Conservation (phyloP, 176 grass and related monocot genomes). For the Aegilops umbellulata region DNA sequence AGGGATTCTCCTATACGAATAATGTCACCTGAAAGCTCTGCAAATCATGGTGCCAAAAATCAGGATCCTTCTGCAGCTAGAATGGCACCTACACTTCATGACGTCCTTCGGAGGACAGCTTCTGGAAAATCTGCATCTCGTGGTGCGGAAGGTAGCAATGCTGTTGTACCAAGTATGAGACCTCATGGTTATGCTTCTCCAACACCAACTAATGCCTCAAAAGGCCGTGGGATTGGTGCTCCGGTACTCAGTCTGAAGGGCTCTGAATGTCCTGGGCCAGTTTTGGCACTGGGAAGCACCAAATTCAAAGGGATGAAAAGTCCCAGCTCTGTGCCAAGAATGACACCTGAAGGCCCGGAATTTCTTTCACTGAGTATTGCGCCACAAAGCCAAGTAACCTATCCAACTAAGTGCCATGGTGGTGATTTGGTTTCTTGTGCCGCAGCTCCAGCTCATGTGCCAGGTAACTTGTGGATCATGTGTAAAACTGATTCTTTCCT, state of each 20-base stretch:
- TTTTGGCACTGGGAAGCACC: constrained; percentile 39
- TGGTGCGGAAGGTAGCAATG: constrained; percentile 17
- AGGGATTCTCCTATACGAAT: constrained; percentile 20
- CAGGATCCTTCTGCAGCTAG: constrained; percentile 29
- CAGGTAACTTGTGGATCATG: constrained; percentile 19
- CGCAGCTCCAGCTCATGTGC: background rate
- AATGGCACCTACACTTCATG: constrained; percentile 32
- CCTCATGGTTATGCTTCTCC: constrained; percentile 15
- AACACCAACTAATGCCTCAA: constrained; percentile 14
- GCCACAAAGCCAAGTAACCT: constrained; percentile 4
- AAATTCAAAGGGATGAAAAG: background rate
- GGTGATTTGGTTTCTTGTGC: background rate
- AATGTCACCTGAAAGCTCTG: constrained; percentile 18
- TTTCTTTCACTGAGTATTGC: constrained; percentile 42
- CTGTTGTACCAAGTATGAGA: background rate
- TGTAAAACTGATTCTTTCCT: background rate
- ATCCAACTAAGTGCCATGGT: background rate
- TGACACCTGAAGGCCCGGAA: constrained; percentile 26
- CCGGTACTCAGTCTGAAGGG: background rate
- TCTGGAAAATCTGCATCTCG: constrained; percentile 38
- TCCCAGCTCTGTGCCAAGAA: constrained; percentile 14
- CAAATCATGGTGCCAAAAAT: constrained; percentile 20
- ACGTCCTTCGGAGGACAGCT: constrained; percentile 25
- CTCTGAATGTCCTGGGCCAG: constrained; percentile 33
- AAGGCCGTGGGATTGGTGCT: constrained; percentile 9